These are phyloP conservation scores for Pestalotiopsis sp. DNA, from an alignment of 2,329 filamentous ascomycete species.

Conservation along the genomic window DNA sequence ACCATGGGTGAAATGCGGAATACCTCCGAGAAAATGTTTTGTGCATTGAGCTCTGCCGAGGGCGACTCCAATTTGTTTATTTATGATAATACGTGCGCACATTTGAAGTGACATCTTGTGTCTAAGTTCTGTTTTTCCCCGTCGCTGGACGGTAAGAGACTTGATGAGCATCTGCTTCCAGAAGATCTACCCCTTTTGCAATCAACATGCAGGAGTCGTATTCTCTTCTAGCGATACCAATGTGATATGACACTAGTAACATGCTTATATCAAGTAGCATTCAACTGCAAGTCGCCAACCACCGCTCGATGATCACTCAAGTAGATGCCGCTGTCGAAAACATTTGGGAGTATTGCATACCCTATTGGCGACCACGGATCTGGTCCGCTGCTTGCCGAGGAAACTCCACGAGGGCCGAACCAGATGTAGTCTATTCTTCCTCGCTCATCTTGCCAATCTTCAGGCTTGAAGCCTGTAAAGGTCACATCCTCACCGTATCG, in stretches of 20 bases:
- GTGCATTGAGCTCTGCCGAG: too few relatives aligned
- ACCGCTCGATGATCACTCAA: conserved; percentile 60
- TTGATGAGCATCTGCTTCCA: too few relatives aligned
- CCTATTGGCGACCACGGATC: conserved; percentile 6
- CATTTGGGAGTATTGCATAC: conserved; percentile 59
- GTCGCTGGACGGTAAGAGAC: too few relatives aligned
- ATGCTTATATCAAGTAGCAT: background rate
- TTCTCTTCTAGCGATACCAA: too few relatives aligned
- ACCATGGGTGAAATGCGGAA: background rate
- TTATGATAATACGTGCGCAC: too few relatives aligned
- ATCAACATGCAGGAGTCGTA: too few relatives aligned
- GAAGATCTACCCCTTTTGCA: too few relatives aligned
- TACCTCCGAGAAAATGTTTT: background rate
- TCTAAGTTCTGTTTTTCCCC: too few relatives aligned
- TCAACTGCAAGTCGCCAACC: background rate
- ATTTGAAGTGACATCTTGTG: too few relatives aligned
- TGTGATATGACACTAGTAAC: background rate
- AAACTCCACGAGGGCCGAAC: conserved; percentile 37
- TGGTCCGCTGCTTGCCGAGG: background rate
- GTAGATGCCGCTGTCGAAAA: conserved; percentile 61
- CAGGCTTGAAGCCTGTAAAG: conserved; percentile 65
- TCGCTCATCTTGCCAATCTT: conserved; percentile 36
- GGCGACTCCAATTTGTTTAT: too few relatives aligned
- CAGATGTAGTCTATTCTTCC: conserved; percentile 69
- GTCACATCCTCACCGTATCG: conserved; percentile 44